Evolutionary conservation across 164 flowering plant genomes (phyloP).

Genomic region (Vitis rotundifolia): DNA sequence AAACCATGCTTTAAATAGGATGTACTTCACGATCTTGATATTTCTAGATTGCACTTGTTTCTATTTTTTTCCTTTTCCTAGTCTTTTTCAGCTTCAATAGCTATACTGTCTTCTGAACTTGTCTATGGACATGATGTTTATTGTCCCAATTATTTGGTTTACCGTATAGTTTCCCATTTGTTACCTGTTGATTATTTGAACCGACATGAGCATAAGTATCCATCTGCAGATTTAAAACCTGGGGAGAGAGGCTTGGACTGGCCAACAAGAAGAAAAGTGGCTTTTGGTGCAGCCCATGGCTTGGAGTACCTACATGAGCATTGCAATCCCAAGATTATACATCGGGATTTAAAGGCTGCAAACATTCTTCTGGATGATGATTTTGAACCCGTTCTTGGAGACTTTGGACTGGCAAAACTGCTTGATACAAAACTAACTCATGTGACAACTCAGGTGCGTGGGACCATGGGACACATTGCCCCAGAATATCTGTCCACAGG

Average conservation of each 20-base stretch:
- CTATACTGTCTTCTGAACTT: not conserved
- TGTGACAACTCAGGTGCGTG: slow-evolving; percentile 66
- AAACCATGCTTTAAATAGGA: no score
- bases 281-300: slow-evolving; percentile 64
- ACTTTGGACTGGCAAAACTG: slow-evolving; percentile 60
- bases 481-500: slow-evolving; percentile 65
- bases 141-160: no score
- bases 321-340: slow-evolving; percentile 60
- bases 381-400: slow-evolving; percentile 64
- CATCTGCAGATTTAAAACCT: slow-evolving; percentile 42
- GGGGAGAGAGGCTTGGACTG: slow-evolving; percentile 60
- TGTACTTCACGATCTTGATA: no score
- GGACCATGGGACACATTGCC: slow-evolving; percentile 75
- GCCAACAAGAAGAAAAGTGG: slow-evolving; percentile 53
- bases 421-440: slow-evolving; percentile 55
- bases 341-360: slow-evolving; percentile 66
- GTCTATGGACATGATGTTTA: not conserved
- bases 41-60: no score
- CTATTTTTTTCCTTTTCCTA: no score
- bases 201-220: no score
- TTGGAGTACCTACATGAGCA: slow-evolving; percentile 62
- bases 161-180: not conserved
- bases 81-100: no score
- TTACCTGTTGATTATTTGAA: not conserved
- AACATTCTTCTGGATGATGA: slow-evolving; percentile 58